Evolutionary conservation across 164 flowering plant genomes (phyloP), one percentile per base, ranked within the genome.

Genomic region (Macadamia integrifolia): DNA sequence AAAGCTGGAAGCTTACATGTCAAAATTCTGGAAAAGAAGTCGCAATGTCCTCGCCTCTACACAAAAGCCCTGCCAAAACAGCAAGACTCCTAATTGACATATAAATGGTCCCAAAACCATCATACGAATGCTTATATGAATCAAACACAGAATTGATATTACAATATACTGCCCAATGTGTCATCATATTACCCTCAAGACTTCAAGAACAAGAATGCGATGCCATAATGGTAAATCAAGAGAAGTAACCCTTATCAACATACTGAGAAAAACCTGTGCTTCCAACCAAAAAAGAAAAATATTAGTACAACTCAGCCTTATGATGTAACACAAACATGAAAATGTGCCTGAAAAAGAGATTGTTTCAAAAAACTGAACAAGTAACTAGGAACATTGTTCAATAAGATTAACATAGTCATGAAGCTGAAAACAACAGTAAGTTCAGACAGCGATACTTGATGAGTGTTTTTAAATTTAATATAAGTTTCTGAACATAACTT

Each of bases 161-260:
- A 43, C 7, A 64, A 62, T 23, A 40, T 40, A 30, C 66, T 17
- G 28, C 28, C 18, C 17, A 8, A n/a, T 12, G n/a, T 56, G 12
- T 57, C 62, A 66, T 61, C 53, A 29, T 69, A 23, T 83, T 89
- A 95, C 99, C 97, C 99, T 85, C 76, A 92, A 75, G 61, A 89
- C 84, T 81, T 95, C 98, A 77, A 95, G 98, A 76, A 95, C 99
- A 76, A 95, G 98, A 77, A 95, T 95, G 28, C 88, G 92, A 78
- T 92, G 99, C 99, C 99, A 95, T 49, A 95, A 76, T 60, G 98
- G 97, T 75, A 92, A 77, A 79, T 92, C 98, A 59, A 91, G 91
- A 72, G 88, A 74, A 59, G 86, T 88, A 69, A 85, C 83, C 75
- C 83, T 91, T 71, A 92, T 81, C 69, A 95, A 75, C 98, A 95